Evolutionary conservation across 73 alveolate species (phyloP).

Genomic region (Paraurostyla sp.): DNA sequence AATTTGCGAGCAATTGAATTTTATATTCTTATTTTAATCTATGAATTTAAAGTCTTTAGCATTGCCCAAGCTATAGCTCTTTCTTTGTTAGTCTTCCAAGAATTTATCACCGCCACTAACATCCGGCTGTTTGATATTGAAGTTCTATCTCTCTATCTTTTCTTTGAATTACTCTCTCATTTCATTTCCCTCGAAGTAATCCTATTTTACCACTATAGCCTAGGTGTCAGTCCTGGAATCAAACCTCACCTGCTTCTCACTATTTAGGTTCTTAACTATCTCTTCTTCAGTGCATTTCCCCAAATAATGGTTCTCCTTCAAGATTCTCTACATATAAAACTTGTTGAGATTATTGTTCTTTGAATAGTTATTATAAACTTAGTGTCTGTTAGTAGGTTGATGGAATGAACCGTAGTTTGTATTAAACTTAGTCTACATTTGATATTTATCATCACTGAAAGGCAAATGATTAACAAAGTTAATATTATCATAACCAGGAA

Average conservation of each 20-base stretch:
- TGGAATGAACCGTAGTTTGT: not conserved
- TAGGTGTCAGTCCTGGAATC: constrained; percentile 9
- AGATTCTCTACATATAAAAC: constrained; percentile 5
- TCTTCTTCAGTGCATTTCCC: not conserved
- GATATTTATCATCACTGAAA: not conserved
- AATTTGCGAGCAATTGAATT: not conserved
- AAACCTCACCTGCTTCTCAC: constrained; percentile 12
- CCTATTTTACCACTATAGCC: not conserved
- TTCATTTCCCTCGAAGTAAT: not conserved
- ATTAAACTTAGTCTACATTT: not conserved
- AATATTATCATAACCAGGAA: not conserved
- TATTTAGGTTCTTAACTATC: not conserved
- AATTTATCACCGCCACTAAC: constrained; percentile 44
- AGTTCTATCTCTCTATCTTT: constrained; percentile 23
- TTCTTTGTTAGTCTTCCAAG: not conserved
- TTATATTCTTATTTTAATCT: not conserved
- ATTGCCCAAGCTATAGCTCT: not conserved
- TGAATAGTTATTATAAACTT: not conserved
- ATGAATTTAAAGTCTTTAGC: not conserved
- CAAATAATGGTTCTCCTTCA: constrained; percentile 28
- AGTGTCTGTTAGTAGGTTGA: too few relatives aligned
- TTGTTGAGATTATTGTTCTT: not conserved
- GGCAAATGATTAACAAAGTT: constrained; percentile 34
- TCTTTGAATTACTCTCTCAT: not conserved
- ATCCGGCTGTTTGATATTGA: constrained; percentile 2